Base-by-base conservation (phyloP, 768 basidiomycete genomes). In the Phlebiopsis gigantea region DNA sequence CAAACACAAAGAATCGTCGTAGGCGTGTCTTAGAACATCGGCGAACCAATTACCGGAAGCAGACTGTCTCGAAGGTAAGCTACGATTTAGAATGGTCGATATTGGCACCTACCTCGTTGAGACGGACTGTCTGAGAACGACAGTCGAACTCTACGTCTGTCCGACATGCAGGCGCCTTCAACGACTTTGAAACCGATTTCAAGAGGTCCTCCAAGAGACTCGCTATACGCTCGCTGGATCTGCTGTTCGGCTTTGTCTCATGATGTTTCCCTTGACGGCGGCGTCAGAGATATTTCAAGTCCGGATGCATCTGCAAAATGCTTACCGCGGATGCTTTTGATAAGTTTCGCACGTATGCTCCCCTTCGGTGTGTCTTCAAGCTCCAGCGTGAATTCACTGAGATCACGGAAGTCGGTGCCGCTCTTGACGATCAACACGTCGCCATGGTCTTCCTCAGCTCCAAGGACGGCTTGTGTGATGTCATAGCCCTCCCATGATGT, bases 371-470 rank as follows among this genome's bases (percentile, higher is more conserved):
- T 77, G 49, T 81, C 72, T 25, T 74, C 71, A 14, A 95, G 72
- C 55, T 83, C 82, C 21, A 96, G 70, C 0, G 70, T 75, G 44
- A 93, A 72, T 58, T 90, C 88, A 51, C 90, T 91, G 30, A 95
- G 72, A 60, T 95, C 92, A 34, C 88, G 81, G 66, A 96, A 96
- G 71, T 96, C 92, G 2, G 86, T 89, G 7, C 93, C 93, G 65
- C 90, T 93, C 71, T 95, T 95, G 58, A 93, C 74, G 19, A 88
- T 76, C 19, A 91, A 73, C 28, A 88, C 74, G 48, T 88, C 83
- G 3, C 88, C 88, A 1, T 79, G 65, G 61, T 91, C 90, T n/a
- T 72, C 74, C 63, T 91, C 88, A 5, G 83, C 82, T 26, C 88
- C 92, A 15, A 87, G 77, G 26, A 80, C 77, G 3, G 73, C 67